phyloP scores from a whole-genome alignment of 2,329 filamentous ascomycete species.

The Monosporascus ibericus region DNA sequence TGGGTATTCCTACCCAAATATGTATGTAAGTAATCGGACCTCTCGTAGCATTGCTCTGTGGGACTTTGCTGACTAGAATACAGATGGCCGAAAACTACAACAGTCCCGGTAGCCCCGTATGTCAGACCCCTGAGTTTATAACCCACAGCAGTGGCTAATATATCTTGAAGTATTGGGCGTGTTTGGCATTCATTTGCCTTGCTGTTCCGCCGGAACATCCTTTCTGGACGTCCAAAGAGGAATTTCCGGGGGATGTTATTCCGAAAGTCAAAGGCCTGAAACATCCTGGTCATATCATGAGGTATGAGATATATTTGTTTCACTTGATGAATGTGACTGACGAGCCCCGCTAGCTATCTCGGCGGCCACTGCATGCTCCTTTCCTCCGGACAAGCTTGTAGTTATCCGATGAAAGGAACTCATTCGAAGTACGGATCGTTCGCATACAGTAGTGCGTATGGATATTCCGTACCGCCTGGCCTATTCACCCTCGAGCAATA shows the following conservation, averaged over 20 bases:
- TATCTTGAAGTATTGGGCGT: slow-evolving; percentile 64
- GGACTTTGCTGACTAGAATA: slow-evolving; percentile 5
- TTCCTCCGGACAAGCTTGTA: slow-evolving; percentile 72
- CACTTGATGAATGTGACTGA: slow-evolving; percentile 3
- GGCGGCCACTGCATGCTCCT: slow-evolving; percentile 74
- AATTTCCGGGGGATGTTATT: slow-evolving; percentile 50
- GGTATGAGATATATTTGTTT: slow-evolving; percentile 23
- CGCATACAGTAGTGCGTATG: slow-evolving; percentile 70
- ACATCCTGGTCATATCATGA: slow-evolving; percentile 68
- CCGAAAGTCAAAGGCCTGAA: slow-evolving; percentile 54
- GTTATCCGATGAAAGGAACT: slow-evolving; percentile 74
- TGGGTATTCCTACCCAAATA: slow-evolving; percentile 74
- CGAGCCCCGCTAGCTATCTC: slow-evolving; percentile 39
- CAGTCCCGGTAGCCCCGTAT: slow-evolving; percentile 59
- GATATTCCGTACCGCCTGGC: slow-evolving; percentile 71
- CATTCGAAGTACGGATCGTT: slow-evolving; percentile 79
- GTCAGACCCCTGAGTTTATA: slow-evolving; percentile 10
- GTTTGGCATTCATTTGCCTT: slow-evolving; percentile 68
- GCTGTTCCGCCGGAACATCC: slow-evolving; percentile 63
- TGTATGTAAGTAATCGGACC: slow-evolving; percentile 44
- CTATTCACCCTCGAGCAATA: slow-evolving; percentile 72
- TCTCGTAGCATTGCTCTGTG: neutral
- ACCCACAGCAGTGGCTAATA: slow-evolving; percentile 2
- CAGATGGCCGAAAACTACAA: slow-evolving; percentile 79
- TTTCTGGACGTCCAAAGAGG: slow-evolving; percentile 67